Percentiles rank a stretch among this genome's conserved stretches.
Evolutionary conservation across 169 alveolate species (phyloP).

Genomic region (Plasmodium vinckei): DNA sequence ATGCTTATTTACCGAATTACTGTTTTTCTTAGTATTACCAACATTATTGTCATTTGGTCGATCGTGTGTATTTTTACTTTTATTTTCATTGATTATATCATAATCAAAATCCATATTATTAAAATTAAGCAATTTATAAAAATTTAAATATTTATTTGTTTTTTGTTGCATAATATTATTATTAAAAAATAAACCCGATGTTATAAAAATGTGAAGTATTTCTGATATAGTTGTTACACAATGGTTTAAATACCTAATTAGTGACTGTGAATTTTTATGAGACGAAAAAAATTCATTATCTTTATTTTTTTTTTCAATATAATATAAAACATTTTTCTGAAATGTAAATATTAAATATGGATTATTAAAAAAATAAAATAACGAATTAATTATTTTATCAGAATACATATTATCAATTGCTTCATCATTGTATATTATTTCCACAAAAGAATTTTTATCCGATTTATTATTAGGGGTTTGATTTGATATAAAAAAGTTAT

Average conservation of each 20-base stretch:
- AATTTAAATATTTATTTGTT: constrained; percentile 58
- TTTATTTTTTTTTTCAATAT: constrained; percentile 56
- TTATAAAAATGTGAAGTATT: constrained; percentile 35
- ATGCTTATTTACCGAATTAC: background rate
- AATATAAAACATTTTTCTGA: constrained; percentile 65
- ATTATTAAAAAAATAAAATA: constrained; percentile 68
- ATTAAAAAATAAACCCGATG: constrained; percentile 61
- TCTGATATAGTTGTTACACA: constrained; percentile 34
- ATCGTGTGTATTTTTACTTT: background rate
- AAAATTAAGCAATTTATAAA: constrained; percentile 42
- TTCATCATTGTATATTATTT: constrained; percentile 30
- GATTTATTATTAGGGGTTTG: constrained; percentile 8
- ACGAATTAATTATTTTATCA: constrained; percentile 57
- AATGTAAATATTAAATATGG: constrained; percentile 59
- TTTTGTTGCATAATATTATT: constrained; percentile 27
- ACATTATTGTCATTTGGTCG: background rate
- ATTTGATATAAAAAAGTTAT: constrained; percentile 57
- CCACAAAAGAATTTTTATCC: constrained; percentile 44
- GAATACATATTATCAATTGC: constrained; percentile 28
- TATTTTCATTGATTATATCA: background rate
- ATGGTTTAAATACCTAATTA: constrained; percentile 48
- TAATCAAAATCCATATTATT: constrained; percentile 5
- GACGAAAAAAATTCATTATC: constrained; percentile 21
- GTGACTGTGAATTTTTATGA: constrained; percentile 34
- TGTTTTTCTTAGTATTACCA: background rate